These are phyloP conservation scores for Lineolata rhizophorae DNA, from an alignment of 495 filamentous ascomycete species.

Conservation along the genomic window DNA sequence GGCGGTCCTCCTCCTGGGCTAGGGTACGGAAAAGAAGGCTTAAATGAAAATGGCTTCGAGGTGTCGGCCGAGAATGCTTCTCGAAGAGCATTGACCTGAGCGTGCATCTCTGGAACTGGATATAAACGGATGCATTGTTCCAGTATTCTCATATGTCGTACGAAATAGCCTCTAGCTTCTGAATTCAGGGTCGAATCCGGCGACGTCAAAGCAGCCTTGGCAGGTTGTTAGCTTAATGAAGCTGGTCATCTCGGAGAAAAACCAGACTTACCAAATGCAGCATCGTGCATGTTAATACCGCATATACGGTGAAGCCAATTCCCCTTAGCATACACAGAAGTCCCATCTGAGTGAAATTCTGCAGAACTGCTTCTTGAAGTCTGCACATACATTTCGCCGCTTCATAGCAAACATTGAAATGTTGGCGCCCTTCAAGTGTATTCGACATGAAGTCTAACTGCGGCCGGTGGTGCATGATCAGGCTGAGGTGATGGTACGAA, in stretches of 20 bases:
- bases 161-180: slow-evolving; percentile 79
- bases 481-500: slow-evolving; percentile 70
- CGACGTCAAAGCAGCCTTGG: slow-evolving; percentile 75
- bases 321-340: slow-evolving; percentile 86
- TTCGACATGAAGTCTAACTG: slow-evolving; percentile 54
- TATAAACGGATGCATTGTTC: slow-evolving; percentile 68
- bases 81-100: slow-evolving; percentile 72
- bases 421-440: slow-evolving; percentile 55
- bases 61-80: slow-evolving; percentile 85
- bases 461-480: slow-evolving; percentile 77
- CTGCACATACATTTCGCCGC: slow-evolving; percentile 78
- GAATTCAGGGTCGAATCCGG: slow-evolving; percentile 74
- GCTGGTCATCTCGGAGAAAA: background rate
- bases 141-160: slow-evolving; percentile 83
- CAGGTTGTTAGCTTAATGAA: slow-evolving; percentile 3
- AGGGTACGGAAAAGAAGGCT: slow-evolving; percentile 53
- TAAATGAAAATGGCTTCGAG: slow-evolving; percentile 70
- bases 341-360: slow-evolving; percentile 56
- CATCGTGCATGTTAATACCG: slow-evolving; percentile 79
- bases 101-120: slow-evolving; percentile 83
- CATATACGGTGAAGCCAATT: slow-evolving; percentile 90
- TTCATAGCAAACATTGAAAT: slow-evolving; percentile 70
- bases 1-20: slow-evolving; percentile 6
- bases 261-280: slow-evolving; percentile 60
- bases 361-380: slow-evolving; percentile 69